A percentile compares a stretch with the other conserved stretches of the same genome.
These are phyloP conservation scores for Trypanosoma lewisi DNA, from an alignment of 208 protist genomes.

Conservation along the genomic window DNA sequence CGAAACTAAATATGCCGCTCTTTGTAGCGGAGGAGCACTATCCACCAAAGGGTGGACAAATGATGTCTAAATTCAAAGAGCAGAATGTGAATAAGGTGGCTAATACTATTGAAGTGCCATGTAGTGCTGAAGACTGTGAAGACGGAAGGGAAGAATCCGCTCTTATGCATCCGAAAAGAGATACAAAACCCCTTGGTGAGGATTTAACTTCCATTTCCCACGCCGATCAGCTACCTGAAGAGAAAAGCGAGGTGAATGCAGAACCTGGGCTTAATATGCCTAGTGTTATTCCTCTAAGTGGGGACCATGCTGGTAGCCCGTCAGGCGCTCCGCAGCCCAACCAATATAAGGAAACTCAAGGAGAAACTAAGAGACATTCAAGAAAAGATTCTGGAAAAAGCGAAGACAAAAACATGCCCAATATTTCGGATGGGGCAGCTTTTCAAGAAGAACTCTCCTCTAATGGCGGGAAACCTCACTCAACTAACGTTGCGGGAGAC, in stretches of 20 bases:
- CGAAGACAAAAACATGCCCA: not conserved
- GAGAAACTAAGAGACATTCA: not conserved
- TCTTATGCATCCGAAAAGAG: not conserved
- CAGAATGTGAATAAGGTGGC: not conserved
- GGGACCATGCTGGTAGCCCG: not conserved
- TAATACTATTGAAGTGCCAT: not conserved
- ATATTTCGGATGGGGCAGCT: not conserved
- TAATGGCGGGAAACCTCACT: not conserved
- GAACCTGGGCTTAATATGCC: not conserved
- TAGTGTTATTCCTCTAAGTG: not conserved
- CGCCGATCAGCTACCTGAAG: not conserved
- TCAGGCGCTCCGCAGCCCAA: not conserved
- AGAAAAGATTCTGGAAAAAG: not conserved
- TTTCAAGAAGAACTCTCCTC: not conserved
- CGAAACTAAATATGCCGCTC: conserved; percentile 15
- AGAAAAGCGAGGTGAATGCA: not conserved
- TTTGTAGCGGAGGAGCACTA: conserved; percentile 22
- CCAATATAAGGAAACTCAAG: not conserved
- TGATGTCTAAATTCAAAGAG: not conserved
- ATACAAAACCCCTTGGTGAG: not conserved
- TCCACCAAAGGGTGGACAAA: not conserved
- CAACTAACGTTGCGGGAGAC: not conserved
- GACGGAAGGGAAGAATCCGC: not conserved
- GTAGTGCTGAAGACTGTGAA: not conserved
- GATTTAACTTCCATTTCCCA: not conserved